A percentile compares a stretch with the other conserved stretches of the same genome.
These are phyloP conservation scores for Xanthoconium purpureum DNA, from an alignment of 768 basidiomycete species.

Conservation along the genomic window DNA sequence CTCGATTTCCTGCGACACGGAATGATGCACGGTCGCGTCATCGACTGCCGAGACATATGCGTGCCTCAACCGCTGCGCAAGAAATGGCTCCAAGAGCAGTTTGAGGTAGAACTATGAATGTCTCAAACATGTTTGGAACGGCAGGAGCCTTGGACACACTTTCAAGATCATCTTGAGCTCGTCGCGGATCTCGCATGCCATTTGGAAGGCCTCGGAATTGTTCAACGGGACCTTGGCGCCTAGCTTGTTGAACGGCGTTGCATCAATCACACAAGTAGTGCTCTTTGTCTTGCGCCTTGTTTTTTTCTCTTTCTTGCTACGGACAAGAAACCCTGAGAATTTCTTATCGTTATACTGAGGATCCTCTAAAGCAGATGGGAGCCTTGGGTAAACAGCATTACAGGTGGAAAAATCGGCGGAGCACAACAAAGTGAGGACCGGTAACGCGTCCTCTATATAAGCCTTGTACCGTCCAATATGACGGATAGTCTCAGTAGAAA, in stretches of 20 bases:
- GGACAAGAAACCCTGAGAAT: slow-evolving; percentile 2
- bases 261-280: slow-evolving; percentile 20
- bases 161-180: slow-evolving; percentile 29
- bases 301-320: slow-evolving; percentile 30
- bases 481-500: slow-evolving; percentile 8
- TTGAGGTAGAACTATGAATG: slow-evolving; percentile 25
- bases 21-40: neutral
- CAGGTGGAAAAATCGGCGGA: slow-evolving; percentile 9
- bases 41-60: slow-evolving; percentile 6
- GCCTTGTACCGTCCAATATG: slow-evolving; percentile 18
- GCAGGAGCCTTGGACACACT: slow-evolving; percentile 14
- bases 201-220: slow-evolving; percentile 13
- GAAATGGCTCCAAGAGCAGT: slow-evolving; percentile 15
- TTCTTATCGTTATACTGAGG: slow-evolving; percentile 1
- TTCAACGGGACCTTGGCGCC: slow-evolving; percentile 26
- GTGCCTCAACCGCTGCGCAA: slow-evolving; percentile 8
- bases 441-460: slow-evolving; percentile 23
- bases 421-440: slow-evolving; percentile 18
- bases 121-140: neutral
- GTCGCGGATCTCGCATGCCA: slow-evolving; percentile 15
- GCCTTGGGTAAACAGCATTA: neutral
- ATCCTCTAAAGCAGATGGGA: neutral
- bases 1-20: neutral
- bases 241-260: slow-evolving; percentile 30
- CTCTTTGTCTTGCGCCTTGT: slow-evolving; percentile 17